Evolutionary conservation across 2,329 filamentous ascomycete genomes (phyloP), one percentile per base, ranked within the genome.

Genomic region (Venturia carpophila): DNA sequence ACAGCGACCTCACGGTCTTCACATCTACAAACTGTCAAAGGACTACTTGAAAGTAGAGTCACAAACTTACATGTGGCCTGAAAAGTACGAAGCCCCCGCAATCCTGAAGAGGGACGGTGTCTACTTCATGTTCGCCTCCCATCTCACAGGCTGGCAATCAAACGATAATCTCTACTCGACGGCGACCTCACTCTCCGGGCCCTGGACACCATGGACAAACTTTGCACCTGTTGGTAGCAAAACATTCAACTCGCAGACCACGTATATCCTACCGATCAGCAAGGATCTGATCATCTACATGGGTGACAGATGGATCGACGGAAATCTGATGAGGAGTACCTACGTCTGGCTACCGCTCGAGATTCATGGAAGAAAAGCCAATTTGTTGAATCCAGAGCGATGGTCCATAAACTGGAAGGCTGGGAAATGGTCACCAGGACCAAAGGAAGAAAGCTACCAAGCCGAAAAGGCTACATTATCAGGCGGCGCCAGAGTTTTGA

Each of bases 81-180:
- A 84, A 60, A 78, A 79, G 60, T 82, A 84, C 64, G 87, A 90
- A 70, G 78, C 86, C 0, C 87, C 87, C 0, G 86, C 87, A 0
- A 77, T 89, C 43, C 71, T 87, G 65, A 89, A 88, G 73, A 79
- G 80, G 77, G 81, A 55, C 71, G 84, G 15, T 83, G 80, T 0
- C 39, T 72, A 70, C 72, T 62, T 69, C 71, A 67, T 56, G 43
- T 65, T 60, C n/a, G 21, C 7, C 27, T 56, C 39, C 63, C 67
- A 66, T 21, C 68, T 70, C 34, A 68, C 70, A 56, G 67, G 66
- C 2, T 85, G 83, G 83, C 76, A 82, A 66, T 75, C 85, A 11
- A 88, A 88, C 68, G 86, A 88, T 71, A 89, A 89, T 70, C 78
- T 82, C 42, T 87, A 87, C 73, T 81, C 79, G 69, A 86, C 84